Base-by-base conservation (phyloP, 306 rosid genomes). In the Lathyrus sativus region DNA sequence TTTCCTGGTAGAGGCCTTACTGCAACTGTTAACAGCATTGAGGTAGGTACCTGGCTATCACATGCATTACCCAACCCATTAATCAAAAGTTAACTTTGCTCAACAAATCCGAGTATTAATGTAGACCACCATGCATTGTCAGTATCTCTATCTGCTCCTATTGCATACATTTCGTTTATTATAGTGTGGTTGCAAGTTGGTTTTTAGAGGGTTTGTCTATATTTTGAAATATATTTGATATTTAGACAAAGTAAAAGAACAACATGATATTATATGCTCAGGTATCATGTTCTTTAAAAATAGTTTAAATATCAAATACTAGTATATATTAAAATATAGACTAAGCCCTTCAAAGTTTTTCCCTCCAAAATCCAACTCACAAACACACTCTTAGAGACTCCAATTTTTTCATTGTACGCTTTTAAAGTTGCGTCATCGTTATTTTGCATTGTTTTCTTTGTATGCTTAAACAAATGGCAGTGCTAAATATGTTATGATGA, bases 1-100 rank as follows among this genome's bases (percentile, higher is more conserved):
- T 90, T 90, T 80, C 99, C 97, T 50, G 99, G 99, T 18, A 87
- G 86, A 81, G 99, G 99, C 81, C 95, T 93, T 58, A 39, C 76
- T 54, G 99, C 97, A 53, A 93, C 97, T 79, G 80, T 93, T 70
- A 83, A 90, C 68, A 79, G 86, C 84, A 64, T 76, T 53, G 82
- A 90, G 97, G 99, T 88, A 88, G 97, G 99, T 88, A 79, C 68
- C 12, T 39, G 31, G 38, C 70, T 70, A 39, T 57, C 57, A 7
- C 35, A 6, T 41, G 42, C 15, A 46, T 73, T 24, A 10, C 75
- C 54, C 28, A 12, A 19, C 56, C 54, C 28, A 17, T 7, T 33
- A 29, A 62, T 57, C 71, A 11, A 24, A 56, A 15, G 26, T 67
- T 54, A 53, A 46, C 43, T 71, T 66, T 75, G 42, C 71, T 55